Evolutionary conservation across 805 yeast species (phyloP), one percentile per base, ranked within the genome.

Genomic region (Ogataea angusta): DNA sequence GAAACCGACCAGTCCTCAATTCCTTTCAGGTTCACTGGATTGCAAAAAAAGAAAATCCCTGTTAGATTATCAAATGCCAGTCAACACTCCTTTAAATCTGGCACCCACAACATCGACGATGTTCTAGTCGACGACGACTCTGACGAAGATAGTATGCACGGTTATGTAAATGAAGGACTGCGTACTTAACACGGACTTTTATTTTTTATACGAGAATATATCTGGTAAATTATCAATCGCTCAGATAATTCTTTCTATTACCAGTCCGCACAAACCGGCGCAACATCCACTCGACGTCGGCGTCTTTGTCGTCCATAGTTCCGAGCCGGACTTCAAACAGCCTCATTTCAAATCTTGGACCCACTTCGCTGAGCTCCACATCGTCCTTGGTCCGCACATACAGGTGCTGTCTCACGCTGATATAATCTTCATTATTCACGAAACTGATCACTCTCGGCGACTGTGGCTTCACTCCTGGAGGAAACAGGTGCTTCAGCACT

Each of bases 321-420:
- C 99, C 97, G 51, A 93, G 71, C 56, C 82, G 76, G 49, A 93
- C 68, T 63, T 91, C 97, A 61, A 80, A 93, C 50, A 93, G 68
- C 60, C 89, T 78, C 98, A 93, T 90, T 65, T 93, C 99, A 55
- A 93, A 93, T 48, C 99, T 72, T n/a, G 99, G 99, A 0, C 99
- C 99, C 26, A 93, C 85, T 62, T 93, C 99, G 43, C 96, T 90
- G 42, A 93, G 66, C 61, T 93, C 98, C 2, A 89, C 96, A 13
- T 75, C 76, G 47, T 89, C 96, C 52, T 83, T 82, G 0, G 96
- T 88, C 59, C 79, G 82, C 5, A 89, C 96, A 60, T 85, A 93
- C 1, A 93, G 84, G 60, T 93, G 99, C 58, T 93, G 99, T 63
- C 99, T 77, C 5, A 93, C 97, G 46, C 89, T 79, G 46, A 93